phyloP scores from a whole-genome alignment of 148 eudicot genomes.

The Rhododendron henanense region DNA sequence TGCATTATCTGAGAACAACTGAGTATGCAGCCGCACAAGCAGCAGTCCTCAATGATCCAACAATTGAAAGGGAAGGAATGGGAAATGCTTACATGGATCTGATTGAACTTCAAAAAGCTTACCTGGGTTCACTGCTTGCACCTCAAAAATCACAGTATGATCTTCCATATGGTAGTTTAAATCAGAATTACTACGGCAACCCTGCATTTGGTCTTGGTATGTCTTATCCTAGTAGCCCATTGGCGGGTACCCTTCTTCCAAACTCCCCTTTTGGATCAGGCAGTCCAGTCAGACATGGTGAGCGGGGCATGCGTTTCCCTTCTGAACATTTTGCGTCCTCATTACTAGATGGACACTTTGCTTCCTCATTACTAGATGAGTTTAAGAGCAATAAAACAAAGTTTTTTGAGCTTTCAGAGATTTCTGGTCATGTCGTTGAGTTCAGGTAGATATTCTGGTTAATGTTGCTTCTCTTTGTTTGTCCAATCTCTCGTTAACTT shows the following conservation, averaged over 20 bases:
- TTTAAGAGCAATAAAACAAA: constrained; percentile 74
- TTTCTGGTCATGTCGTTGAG: constrained; percentile 73
- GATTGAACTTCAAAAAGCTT: constrained; percentile 68
- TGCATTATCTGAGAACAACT: constrained; percentile 58
- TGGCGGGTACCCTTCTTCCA: constrained; percentile 50
- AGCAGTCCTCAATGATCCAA: constrained; percentile 56
- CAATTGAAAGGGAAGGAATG: constrained; percentile 38
- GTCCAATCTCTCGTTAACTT: neutral
- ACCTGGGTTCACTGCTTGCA: constrained; percentile 55
- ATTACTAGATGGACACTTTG: constrained; percentile 48
- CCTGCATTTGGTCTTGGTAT: constrained; percentile 52
- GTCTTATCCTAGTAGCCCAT: constrained; percentile 66
- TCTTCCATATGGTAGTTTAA: constrained; percentile 45
- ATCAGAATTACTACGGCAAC: constrained; percentile 65
- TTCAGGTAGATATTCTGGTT: constrained; percentile 47
- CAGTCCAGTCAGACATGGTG: constrained; percentile 65
- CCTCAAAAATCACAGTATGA: constrained; percentile 71
- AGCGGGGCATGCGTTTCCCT: constrained; percentile 54
- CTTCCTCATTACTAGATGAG: constrained; percentile 73
- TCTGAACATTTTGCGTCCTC: constrained; percentile 20
- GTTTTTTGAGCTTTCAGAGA: constrained; percentile 83
- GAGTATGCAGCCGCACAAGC: constrained; percentile 28
- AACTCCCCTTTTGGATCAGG: constrained; percentile 64
- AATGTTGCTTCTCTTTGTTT: neutral
- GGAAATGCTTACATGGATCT: constrained; percentile 62